These are phyloP conservation scores for Plantago elongata DNA, from an alignment of 257 asterid genomes.

Conservation along the genomic window DNA sequence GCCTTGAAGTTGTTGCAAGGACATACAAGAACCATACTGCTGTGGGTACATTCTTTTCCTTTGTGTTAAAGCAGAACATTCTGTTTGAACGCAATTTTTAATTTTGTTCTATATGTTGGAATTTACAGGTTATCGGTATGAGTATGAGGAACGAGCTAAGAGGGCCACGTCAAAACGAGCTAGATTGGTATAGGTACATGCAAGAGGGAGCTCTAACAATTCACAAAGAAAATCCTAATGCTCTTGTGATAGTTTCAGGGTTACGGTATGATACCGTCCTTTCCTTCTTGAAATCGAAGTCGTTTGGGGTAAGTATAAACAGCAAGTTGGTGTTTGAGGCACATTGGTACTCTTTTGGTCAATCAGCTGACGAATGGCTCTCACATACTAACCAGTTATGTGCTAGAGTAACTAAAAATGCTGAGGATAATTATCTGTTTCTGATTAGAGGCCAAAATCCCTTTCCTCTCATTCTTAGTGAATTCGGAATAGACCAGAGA, in stretches of 20 bases:
- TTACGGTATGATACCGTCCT: conserved; percentile 35
- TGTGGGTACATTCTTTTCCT: conserved; percentile 25
- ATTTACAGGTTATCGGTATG: conserved; percentile 51
- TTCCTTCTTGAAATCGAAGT: conserved; percentile 27
- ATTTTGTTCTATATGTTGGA: neutral
- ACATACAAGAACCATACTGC: conserved; percentile 30
- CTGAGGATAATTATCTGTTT: conserved; percentile 30
- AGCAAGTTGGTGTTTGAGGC: conserved; percentile 61
- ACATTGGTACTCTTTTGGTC: conserved; percentile 56
- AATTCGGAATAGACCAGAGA: conserved; percentile 51
- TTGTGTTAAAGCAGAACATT: neutral
- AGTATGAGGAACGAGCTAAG: conserved; percentile 76
- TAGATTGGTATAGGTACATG: conserved; percentile 54
- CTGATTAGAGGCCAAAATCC: conserved; percentile 20
- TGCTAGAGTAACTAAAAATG: conserved; percentile 7
- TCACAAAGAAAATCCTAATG: conserved; percentile 39
- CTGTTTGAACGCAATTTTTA: neutral
- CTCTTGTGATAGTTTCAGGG: conserved; percentile 67
- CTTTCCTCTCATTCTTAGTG: conserved; percentile 56
- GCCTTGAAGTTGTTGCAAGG: conserved; percentile 41
- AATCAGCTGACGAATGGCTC: conserved; percentile 21
- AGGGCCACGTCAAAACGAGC: conserved; percentile 38
- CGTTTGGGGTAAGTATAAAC: conserved; percentile 23
- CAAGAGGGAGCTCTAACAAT: conserved; percentile 46
- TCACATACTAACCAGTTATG: conserved; percentile 31